These are phyloP conservation scores for Chaetomium fimeti DNA, from an alignment of 495 filamentous ascomycete species.

Conservation along the genomic window DNA sequence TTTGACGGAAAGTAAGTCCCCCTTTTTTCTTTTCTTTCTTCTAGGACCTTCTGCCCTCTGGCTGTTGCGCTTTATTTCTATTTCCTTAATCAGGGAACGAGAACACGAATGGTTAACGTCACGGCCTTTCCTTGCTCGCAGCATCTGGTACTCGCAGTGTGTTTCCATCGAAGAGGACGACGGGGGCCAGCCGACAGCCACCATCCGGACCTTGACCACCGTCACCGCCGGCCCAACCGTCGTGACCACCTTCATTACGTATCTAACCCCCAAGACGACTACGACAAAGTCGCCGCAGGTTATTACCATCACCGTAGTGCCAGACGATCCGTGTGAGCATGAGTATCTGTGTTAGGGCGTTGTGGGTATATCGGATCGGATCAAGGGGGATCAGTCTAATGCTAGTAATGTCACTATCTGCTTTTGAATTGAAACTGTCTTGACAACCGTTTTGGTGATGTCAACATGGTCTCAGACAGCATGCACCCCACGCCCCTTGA, in stretches of 20 bases:
- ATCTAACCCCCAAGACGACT: conserved; percentile 22
- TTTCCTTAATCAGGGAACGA: not conserved
- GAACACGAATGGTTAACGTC: not conserved
- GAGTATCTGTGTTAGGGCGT: conserved; percentile 22
- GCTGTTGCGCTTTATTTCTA: not conserved
- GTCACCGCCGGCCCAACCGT: conserved; percentile 30
- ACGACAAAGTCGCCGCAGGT: conserved; percentile 14
- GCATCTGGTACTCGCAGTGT: conserved; percentile 33
- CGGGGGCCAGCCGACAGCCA: not conserved
- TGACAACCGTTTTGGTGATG: no score
- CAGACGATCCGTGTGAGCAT: conserved; percentile 30
- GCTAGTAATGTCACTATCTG: not conserved
- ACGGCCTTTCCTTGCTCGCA: not conserved
- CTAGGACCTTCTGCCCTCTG: not conserved
- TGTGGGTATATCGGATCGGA: not conserved
- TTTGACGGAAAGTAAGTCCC: conserved; percentile 28
- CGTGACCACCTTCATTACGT: conserved; percentile 29
- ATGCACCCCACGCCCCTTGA: no score
- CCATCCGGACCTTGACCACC: conserved; percentile 25
- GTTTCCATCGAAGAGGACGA: conserved; percentile 16
- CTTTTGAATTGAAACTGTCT: no score
- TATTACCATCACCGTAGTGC: conserved; percentile 29
- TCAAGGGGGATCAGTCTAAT: not conserved
- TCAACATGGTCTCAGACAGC: no score
- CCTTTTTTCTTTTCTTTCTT: not conserved